These are phyloP conservation scores for Pterocarpus santalinus DNA, from an alignment of 306 rosid genomes.

Conservation along the genomic window DNA sequence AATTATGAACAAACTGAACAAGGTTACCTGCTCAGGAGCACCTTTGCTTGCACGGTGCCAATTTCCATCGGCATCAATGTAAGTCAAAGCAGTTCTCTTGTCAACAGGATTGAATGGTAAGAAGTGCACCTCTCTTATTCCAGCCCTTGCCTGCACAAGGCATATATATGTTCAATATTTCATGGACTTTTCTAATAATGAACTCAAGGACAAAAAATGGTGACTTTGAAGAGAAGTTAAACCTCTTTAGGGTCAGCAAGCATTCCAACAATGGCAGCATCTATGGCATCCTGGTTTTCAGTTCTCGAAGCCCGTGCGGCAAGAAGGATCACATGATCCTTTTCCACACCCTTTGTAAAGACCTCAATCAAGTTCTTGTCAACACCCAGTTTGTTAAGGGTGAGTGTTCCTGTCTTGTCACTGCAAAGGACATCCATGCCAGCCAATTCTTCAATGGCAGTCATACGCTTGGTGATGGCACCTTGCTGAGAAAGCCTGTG, in stretches of 20 bases:
- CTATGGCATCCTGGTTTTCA: conserved; percentile 98
- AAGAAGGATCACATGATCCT: conserved; percentile 84
- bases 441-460: conserved; percentile 98
- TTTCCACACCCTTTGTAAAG: conserved; percentile 82
- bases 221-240: background rate
- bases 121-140: conserved; percentile 90
- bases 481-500: conserved; percentile 96
- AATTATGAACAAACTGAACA: conserved; percentile 18
- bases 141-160: conserved; percentile 86
- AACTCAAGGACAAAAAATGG: background rate
- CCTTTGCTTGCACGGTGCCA: conserved; percentile 99
- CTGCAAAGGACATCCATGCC: conserved; percentile 99
- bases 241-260: conserved; percentile 99
- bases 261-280: conserved; percentile 98
- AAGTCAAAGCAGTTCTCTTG: conserved; percentile 98
- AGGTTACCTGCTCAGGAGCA: conserved; percentile 95
- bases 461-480: conserved; percentile 98
- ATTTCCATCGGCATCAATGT: conserved; percentile 71
- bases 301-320: conserved; percentile 93
- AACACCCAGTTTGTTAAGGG: conserved; percentile 94
- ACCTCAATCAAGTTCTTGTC: conserved; percentile 92
- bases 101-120: conserved; percentile 95
- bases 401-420: conserved; percentile 97
- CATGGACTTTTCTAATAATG: conserved; percentile 9
- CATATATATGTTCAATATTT: conserved; percentile 20